Conservation (phyloP, 2,329 filamentous ascomycete species). For the Fusarium foetens region DNA sequence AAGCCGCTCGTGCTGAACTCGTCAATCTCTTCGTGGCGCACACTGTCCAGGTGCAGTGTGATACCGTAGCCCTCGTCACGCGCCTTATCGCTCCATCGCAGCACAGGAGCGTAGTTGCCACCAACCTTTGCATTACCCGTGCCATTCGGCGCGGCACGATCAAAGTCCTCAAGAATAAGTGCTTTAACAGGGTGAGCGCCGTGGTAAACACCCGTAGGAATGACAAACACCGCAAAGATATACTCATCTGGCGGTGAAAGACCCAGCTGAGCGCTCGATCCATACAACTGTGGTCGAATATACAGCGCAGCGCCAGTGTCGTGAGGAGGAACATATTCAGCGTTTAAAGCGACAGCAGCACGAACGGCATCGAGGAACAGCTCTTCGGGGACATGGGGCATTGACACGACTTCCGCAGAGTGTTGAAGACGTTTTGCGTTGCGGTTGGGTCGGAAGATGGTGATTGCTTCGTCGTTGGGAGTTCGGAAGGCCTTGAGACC, state of each 20-base stretch:
- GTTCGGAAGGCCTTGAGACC: conserved; percentile 96
- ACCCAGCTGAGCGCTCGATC: conserved; percentile 86
- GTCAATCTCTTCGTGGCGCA: conserved; percentile 84
- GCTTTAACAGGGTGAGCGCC: conserved; percentile 88
- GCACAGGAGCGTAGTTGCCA: conserved; percentile 93
- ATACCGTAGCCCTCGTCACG: conserved; percentile 86
- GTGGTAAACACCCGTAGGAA: conserved; percentile 95
- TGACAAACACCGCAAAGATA: conserved; percentile 87
- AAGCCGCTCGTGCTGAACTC: conserved; percentile 97
- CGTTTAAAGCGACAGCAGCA: conserved; percentile 87
- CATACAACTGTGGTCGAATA: conserved; percentile 88
- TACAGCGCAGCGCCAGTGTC: conserved; percentile 92
- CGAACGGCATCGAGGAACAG: conserved; percentile 81
- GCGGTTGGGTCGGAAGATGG: conserved; percentile 86
- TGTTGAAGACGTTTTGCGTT: conserved; percentile 88
- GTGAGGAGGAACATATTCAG: conserved; percentile 90
- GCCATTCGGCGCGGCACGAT: conserved; percentile 90
- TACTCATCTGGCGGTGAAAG: conserved; percentile 91
- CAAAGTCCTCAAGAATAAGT: conserved; percentile 90
- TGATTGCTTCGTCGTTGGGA: conserved; percentile 74
- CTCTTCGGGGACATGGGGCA: conserved; percentile 80
- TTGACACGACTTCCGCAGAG: conserved; percentile 83
- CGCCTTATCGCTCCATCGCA: conserved; percentile 87
- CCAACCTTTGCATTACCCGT: conserved; percentile 94
- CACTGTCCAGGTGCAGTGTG: conserved; percentile 91